A percentile compares a stretch with the other conserved stretches of the same genome.
These are phyloP conservation scores for Kwoniella europaea DNA, from an alignment of 768 basidiomycete species.

Conservation along the genomic window DNA sequence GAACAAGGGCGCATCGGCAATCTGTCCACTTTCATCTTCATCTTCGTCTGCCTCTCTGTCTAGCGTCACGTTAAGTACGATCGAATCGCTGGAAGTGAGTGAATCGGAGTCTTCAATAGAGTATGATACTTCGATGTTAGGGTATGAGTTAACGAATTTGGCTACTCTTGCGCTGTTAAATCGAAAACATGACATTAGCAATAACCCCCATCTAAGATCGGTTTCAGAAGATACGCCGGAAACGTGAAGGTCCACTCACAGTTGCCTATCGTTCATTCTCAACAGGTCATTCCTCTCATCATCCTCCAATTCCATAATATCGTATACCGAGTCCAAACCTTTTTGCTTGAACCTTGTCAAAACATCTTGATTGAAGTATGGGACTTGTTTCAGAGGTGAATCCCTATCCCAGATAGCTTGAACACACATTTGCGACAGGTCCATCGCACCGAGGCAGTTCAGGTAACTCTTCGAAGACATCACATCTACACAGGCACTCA, in stretches of 20 bases:
- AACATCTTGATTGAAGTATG: conserved; percentile 91
- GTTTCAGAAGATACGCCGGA: no score
- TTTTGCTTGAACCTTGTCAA: conserved; percentile 81
- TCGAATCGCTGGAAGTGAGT: conserved; percentile 82
- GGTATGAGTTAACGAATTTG: conserved; percentile 93
- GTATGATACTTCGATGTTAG: conserved; percentile 88
- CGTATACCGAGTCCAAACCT: conserved; percentile 86
- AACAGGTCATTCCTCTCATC: conserved; percentile 79
- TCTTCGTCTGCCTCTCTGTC: conserved; percentile 73
- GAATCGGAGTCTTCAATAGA: conserved; percentile 81
- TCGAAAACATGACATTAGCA: not conserved
- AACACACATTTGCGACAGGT: conserved; percentile 97
- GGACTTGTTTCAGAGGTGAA: conserved; percentile 91
- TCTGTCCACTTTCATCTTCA: conserved; percentile 69
- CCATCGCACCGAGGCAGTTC: conserved; percentile 94
- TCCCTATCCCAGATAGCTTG: conserved; percentile 98
- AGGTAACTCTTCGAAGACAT: conserved; percentile 97
- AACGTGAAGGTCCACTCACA: conserved; percentile 64
- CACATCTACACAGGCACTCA: conserved; percentile 95
- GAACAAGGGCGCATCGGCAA: conserved; percentile 91
- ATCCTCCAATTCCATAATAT: conserved; percentile 98
- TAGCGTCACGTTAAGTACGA: conserved; percentile 77
- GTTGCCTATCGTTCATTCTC: conserved; percentile 81
- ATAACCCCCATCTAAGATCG: no score
- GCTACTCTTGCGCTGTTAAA: conserved; percentile 83